Evolutionary conservation across 2,329 filamentous ascomycete species (phyloP), one percentile per base, ranked within the genome.

Genomic region (Aspergillus unguis): DNA sequence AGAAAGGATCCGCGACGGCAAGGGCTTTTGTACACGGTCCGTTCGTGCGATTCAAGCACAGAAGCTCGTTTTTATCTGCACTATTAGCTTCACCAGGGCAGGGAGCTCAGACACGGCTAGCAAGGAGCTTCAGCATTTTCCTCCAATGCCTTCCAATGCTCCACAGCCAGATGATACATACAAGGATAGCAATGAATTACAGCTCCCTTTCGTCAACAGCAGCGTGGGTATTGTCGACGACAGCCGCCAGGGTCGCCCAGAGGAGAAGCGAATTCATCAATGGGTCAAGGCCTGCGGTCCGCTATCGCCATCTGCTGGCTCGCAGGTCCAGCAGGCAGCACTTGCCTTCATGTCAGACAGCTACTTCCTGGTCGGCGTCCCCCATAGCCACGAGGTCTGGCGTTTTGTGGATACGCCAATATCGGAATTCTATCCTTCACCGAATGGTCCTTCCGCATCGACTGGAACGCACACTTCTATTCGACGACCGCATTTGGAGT

Each of bases 301-400:
- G 10, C 7, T 25, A 25, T 25, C 38, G 1, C 3, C 17, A 41
- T 25, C 35, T 2, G 17, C 10, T 10, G 42, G 45, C 29, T 41
- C 9, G 29, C 41, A 17, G 38, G 44, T 32, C 1, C 56, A 58
- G 32, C 31, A 48, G 1, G 48, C 44, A 29, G 54, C 56, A 17
- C 42, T 58, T 31, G 56, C 56, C 7, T 58, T 52, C 27, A 58
- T 58, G 50, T 56, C 56, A 25, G 56, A 58, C 32, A 54, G 51
- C 37, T 52, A 56, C 33, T 56, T 58, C 7, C 43, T 58, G 7
- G 54, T 46, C 10, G 52, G 38, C 2, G 51, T 54, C 25, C 45
- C 56, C 6, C 51, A 49, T 37, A 27, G 17, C 6, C 54, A 54
- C 26, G 51, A 10, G 45, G 47, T 23, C 27, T 54, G 41, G 41